Evolutionary conservation across 2,329 filamentous ascomycete genomes (phyloP), one percentile per base, ranked within the genome.

Genomic region (Cryphonectria carpinicola): DNA sequence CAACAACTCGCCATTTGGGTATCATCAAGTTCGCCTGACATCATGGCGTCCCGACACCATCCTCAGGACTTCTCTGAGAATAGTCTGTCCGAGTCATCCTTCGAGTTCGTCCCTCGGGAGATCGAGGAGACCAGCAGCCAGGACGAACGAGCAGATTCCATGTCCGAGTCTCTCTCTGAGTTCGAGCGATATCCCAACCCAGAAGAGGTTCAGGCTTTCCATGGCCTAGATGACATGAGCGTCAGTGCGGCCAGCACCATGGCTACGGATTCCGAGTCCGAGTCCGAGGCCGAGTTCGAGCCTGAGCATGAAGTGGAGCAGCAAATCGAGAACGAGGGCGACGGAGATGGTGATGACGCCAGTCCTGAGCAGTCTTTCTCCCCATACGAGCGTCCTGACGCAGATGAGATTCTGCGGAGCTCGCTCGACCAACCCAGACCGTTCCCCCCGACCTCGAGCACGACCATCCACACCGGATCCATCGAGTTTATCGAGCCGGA

Each of bases 1-100:
- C 82, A 83, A 69, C 81, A 83, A 65, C 85, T 90, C 56, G 87
- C 87, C 75, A 85, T 86, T 82, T 89, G 87, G 87, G 82, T 90
- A 65, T 88, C 86, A 8, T 84, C 83, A 67, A 89, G 87, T 75
- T 84, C 86, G 41, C 86, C 86, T 67, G 84, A 87, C 79, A 87
- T 89, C 73, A 88, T 88, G 85, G 82, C 82, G 73, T 79, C 82
- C 32, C 80, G 81, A 54, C 80, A 80, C 52, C 80, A 77, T 67
- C 75, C 81, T 60, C 80, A 80, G 39, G 81, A 83, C 70, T 84
- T 86, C 56, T 83, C 84, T 73, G 84, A 86, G 77, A 88, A 46
- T 19, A 13, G 81, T 75, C 77, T 89, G 76, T 79, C 83, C 76
- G 87, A 88, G 75, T 87, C 87, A 69, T 82, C 86, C 71, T 90